phyloP scores from a whole-genome alignment of 1,139 yeast genomes.

The Tardiomyces digboiensis region DNA sequence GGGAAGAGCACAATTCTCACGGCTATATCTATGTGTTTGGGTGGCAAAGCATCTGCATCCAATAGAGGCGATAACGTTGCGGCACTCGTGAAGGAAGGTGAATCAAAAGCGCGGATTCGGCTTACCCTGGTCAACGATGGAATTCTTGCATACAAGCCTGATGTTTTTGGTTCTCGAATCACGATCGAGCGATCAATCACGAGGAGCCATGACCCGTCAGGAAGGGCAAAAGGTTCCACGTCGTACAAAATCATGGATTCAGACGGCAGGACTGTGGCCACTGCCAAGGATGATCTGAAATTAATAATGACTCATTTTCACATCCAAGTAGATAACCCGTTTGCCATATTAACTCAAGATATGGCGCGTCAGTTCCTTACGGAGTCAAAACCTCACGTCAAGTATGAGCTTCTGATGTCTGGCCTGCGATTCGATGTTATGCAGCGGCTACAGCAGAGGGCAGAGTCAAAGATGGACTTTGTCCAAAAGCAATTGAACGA shows the following conservation, averaged over 20 bases:
- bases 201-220: constrained; percentile 17
- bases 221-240: constrained; percentile 28
- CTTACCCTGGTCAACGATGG: constrained; percentile 58
- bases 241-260: constrained; percentile 47
- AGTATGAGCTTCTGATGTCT: constrained; percentile 49
- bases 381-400: constrained; percentile 57
- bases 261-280: constrained; percentile 43
- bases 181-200: constrained; percentile 57
- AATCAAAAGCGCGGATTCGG: constrained; percentile 48
- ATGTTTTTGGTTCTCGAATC: constrained; percentile 56
- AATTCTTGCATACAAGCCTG: constrained; percentile 51
- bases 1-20: constrained; percentile 93
- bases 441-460: constrained; percentile 5
- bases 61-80: constrained; percentile 70
- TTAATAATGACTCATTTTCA: constrained; percentile 61
- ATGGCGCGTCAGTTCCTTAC: constrained; percentile 87
- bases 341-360: constrained; percentile 90
- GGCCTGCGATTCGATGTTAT: constrained; percentile 18
- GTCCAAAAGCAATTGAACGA: constrained; percentile 28
- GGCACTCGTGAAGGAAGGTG: constrained; percentile 72
- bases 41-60: constrained; percentile 92
- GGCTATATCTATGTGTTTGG: constrained; percentile 83
- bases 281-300: constrained; percentile 56
- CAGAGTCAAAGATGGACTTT: constrained; percentile 16
- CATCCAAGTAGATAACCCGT: constrained; percentile 81